A percentile compares a stretch with the other conserved stretches of the same genome.
Evolutionary conservation across 495 filamentous ascomycete genomes (phyloP).

Genomic region (Penicillium parvum): DNA sequence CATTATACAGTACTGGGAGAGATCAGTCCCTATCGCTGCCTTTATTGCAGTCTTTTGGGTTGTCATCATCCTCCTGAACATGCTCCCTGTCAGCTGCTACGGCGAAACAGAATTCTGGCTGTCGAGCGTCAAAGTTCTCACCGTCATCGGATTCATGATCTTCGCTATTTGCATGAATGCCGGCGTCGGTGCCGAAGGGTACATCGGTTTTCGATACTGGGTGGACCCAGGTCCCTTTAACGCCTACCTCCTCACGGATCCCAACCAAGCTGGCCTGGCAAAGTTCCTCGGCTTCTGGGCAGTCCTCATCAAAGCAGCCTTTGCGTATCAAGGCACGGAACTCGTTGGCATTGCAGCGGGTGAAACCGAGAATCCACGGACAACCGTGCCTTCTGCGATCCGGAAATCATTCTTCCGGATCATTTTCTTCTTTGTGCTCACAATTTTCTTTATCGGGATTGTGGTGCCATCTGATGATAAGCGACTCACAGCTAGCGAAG

Average conservation of each 20-base stretch:
- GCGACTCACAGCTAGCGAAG: constrained; percentile 16
- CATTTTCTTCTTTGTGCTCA: constrained; percentile 60
- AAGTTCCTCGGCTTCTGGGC: constrained; percentile 35
- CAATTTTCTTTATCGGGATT: constrained; percentile 62
- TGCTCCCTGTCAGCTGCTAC: constrained; percentile 45
- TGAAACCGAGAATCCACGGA: constrained; percentile 59
- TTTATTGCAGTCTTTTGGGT: constrained; percentile 66
- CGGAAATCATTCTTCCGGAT: constrained; percentile 65
- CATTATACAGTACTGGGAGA: constrained; percentile 65
- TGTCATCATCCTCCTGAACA: constrained; percentile 55
- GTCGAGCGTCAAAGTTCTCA: constrained; percentile 52
- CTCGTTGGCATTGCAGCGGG: constrained; percentile 62
- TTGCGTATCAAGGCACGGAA: constrained; percentile 62
- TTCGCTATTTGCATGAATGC: constrained; percentile 55
- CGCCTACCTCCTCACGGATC: constrained; percentile 51
- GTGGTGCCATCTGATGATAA: constrained; percentile 44
- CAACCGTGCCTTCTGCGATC: constrained; percentile 58
- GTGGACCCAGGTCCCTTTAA: constrained; percentile 56
- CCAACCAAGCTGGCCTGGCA: constrained; percentile 43
- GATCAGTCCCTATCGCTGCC: constrained; percentile 49
- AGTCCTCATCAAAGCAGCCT: constrained; percentile 47
- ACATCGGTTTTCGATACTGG: constrained; percentile 59
- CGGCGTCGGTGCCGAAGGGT: constrained; percentile 50
- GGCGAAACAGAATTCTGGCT: constrained; percentile 60
- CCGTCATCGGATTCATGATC: constrained; percentile 54